phyloP scores from a whole-genome alignment of 768 basidiomycete genomes.

The Lentinula sp. region DNA sequence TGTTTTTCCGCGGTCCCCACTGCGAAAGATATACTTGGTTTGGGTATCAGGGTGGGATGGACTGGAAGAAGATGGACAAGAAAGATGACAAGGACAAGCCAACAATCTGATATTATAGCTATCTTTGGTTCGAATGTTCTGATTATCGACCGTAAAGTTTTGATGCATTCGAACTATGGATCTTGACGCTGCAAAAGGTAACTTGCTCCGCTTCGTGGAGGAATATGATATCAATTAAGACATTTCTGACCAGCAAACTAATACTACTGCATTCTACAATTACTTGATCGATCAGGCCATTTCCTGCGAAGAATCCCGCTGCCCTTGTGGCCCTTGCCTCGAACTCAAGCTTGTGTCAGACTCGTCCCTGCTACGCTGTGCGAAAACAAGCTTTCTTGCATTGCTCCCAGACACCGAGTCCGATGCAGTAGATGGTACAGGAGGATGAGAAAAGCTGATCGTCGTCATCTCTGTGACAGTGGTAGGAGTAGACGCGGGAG shows the following conservation, averaged over 20 bases:
- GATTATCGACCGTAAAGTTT: no score
- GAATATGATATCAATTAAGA: no score
- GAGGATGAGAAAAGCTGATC: background rate
- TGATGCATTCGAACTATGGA: no score
- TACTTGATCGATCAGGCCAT: no score
- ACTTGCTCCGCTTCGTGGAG: no score
- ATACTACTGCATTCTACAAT: no score
- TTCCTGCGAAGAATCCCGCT: no score
- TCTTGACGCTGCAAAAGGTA: no score
- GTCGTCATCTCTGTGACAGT: background rate
- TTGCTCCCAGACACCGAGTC: background rate
- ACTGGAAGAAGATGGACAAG: background rate
- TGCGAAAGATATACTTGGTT: constrained; percentile 22
- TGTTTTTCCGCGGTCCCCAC: constrained; percentile 48
- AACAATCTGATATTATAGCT: background rate
- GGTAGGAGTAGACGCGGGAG: background rate
- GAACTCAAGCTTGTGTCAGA: background rate
- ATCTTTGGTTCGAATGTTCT: no score
- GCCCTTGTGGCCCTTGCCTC: background rate
- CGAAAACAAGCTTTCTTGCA: background rate
- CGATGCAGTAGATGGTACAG: background rate
- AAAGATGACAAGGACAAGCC: background rate
- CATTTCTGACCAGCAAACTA: no score
- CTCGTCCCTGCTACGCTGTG: background rate
- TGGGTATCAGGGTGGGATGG: constrained; percentile 28